Percentiles rank a stretch among this genome's conserved stretches.
Evolutionary conservation across 768 basidiomycete species (phyloP).

Genomic region (Auricularia heimuer): DNA sequence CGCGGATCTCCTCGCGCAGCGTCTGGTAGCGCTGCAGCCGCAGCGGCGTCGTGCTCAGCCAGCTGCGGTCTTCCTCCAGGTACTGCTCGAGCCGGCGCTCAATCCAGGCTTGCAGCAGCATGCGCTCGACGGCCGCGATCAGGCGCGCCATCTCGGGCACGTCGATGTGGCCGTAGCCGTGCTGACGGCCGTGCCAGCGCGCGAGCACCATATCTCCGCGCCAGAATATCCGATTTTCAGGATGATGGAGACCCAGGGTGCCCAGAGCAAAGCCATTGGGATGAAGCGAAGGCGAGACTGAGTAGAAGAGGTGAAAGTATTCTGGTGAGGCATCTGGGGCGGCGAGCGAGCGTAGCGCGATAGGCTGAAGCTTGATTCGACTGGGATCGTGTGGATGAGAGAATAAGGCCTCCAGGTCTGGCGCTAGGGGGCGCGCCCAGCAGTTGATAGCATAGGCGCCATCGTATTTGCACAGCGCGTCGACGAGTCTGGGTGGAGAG

Average conservation of each 20-base stretch:
- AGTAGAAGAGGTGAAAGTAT: neutral
- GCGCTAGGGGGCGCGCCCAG: neutral
- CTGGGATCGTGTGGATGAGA: neutral
- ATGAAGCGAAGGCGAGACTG: neutral
- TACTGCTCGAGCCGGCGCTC: neutral
- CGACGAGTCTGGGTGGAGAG: neutral
- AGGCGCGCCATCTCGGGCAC: neutral
- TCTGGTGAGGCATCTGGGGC: neutral
- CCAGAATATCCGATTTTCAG: conserved; percentile 1
- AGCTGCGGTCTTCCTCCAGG: neutral
- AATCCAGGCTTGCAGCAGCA: neutral
- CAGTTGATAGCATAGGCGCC: neutral
- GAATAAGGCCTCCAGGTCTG: neutral
- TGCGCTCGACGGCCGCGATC: neutral
- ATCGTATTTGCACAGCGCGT: conserved; percentile 1
- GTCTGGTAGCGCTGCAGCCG: neutral
- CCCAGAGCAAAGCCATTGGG: neutral
- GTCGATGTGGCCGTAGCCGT: neutral
- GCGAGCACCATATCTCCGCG: neutral
- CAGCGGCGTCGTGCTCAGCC: neutral
- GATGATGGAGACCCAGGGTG: neutral
- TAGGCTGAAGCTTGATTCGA: neutral
- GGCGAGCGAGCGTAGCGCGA: neutral
- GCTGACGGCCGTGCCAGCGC: neutral
- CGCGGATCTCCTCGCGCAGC: neutral